Conservation (phyloP, 169 alveolate species). For the Hepatocystis sp. region DNA sequence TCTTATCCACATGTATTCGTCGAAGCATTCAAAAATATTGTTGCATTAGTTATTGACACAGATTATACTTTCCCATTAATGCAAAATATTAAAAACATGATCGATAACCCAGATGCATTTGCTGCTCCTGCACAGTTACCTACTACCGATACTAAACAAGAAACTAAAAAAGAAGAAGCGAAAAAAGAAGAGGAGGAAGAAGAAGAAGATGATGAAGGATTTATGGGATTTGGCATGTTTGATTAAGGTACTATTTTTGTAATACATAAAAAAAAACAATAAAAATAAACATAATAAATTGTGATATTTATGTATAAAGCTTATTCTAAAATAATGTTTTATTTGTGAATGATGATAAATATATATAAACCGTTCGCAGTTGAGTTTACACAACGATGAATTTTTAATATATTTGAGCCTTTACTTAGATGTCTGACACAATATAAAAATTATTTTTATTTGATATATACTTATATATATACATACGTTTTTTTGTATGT, state of each 20-base stretch:
- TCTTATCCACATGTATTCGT: constrained; percentile 96
- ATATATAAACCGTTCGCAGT: constrained; percentile 75
- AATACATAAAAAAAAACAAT: too few relatives aligned
- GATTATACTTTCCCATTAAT: constrained; percentile 96
- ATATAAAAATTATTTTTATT: too few relatives aligned
- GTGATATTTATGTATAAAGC: background rate
- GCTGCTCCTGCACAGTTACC: constrained; percentile 92
- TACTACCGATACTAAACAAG: constrained; percentile 79
- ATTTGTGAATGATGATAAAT: constrained; percentile 41
- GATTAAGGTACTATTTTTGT: too few relatives aligned
- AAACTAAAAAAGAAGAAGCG: constrained; percentile 80
- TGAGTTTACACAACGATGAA: constrained; percentile 6
- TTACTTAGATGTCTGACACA: constrained; percentile 76
- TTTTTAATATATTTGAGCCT: constrained; percentile 71
- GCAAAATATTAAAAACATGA: constrained; percentile 91
- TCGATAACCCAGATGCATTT: constrained; percentile 94
- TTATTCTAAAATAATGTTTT: background rate
- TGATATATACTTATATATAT: too few relatives aligned
- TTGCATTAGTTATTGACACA: constrained; percentile 95
- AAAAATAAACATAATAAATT: background rate
- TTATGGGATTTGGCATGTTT: constrained; percentile 95
- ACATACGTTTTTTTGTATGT: too few relatives aligned
- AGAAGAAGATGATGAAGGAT: constrained; percentile 97
- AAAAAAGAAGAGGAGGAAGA: constrained; percentile 90
- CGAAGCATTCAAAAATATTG: constrained; percentile 97